phyloP scores from a whole-genome alignment of 345 rosid genomes.

The Microcos paniculata region DNA sequence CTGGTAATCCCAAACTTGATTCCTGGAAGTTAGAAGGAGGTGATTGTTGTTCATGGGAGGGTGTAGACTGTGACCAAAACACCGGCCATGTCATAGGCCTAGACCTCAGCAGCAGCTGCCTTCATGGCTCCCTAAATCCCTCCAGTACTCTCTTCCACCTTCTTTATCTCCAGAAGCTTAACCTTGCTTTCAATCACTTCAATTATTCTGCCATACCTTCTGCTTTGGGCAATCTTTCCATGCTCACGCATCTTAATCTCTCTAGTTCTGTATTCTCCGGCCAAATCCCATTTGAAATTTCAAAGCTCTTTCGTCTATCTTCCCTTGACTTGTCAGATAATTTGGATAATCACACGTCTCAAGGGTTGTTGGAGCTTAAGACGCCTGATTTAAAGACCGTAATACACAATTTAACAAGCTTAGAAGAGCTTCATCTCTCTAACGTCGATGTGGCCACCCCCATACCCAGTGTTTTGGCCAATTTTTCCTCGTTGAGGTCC shows the following conservation, averaged over 20 bases:
- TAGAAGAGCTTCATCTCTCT: constrained; percentile 15
- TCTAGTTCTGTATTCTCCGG: constrained; percentile 7
- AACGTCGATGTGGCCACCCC: not conserved
- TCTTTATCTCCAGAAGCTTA: constrained; percentile 7
- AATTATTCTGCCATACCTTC: constrained; percentile 9
- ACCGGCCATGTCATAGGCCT: not conserved
- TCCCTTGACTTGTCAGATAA: constrained; percentile 22
- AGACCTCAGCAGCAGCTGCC: not conserved
- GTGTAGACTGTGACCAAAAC: not conserved
- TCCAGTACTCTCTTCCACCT: constrained; percentile 12
- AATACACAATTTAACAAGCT: constrained; percentile 4
- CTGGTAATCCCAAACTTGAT: not conserved
- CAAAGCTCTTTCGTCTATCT: constrained; percentile 8
- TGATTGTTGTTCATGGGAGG: constrained; percentile 6
- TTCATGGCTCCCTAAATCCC: not conserved
- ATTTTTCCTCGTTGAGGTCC: not conserved
- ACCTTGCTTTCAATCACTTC: not conserved
- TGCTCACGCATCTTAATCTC: too few relatives aligned
- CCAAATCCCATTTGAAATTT: constrained; percentile 16
- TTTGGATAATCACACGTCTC: not conserved
- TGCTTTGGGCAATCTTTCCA: not conserved
- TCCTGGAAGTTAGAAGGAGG: not conserved
- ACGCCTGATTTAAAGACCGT: not conserved
- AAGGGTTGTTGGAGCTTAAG: not conserved
- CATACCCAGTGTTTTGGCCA: not conserved